Base-by-base conservation (phyloP, 345 rosid species). In the Citropsis articulata region DNA sequence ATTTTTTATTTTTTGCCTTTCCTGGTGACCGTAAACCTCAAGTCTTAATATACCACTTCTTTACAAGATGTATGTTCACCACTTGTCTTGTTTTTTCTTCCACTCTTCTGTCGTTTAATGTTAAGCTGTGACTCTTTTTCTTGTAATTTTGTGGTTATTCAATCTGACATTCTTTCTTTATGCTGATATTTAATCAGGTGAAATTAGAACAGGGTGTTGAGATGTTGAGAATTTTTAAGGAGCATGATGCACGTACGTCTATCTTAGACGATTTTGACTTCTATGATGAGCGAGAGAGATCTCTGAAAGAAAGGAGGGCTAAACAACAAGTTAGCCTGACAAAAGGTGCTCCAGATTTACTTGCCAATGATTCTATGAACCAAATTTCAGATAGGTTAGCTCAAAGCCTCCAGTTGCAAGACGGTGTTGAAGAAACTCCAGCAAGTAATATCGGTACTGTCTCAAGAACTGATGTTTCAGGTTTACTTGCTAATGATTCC, bases 221-320 rank as follows among this genome's bases (percentile, higher is more conserved):
- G 88, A 90, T 92, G 89, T 85, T 90, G 67, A 87, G 77, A 75
- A 90, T 89, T n/a, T 92, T 88, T 68, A 90, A 89, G 87, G 87
- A 88, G 61, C 85, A 90, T 57, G 90, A 85, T 69, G 82, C 84
- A 0, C 83, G 71, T 2, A 86, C 93, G 72, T 88, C 90, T 30
- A 84, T 92, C 36, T 83, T 92, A 1, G 97, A 92, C 72, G 94
- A 92, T 83, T 92, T 92, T 73, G 75, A 64, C 18, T 90, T 86
- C 65, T 92, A 92, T 35, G 81, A 92, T 69, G 91, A 84, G 53
- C 84, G 89, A 45, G 97, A 92, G 84, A 84, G 81, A 82, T 42
- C 84, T 74, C 69, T 80, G 80, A 86, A 77, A 73, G 91, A 83
- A 80, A 83, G 82, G 75, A 88, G 77, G 76, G 80, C 82, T 74